These are phyloP conservation scores for Penicillium palitans DNA, from an alignment of 2,329 filamentous ascomycete genomes.

Conservation along the genomic window DNA sequence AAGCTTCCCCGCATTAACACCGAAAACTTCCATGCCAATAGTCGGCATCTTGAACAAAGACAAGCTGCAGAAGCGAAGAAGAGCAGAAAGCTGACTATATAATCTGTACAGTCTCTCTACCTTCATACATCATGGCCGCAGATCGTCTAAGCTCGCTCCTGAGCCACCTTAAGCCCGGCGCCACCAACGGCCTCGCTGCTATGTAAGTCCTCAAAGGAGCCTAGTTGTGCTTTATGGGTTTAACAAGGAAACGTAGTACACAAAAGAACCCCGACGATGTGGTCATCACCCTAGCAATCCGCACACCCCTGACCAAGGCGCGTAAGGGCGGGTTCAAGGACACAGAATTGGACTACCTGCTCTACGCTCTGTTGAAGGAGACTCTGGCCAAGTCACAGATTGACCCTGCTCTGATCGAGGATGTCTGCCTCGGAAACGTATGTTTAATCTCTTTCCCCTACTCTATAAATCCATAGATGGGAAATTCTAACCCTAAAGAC, in stretches of 20 bases:
- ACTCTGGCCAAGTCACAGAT: constrained; percentile 70
- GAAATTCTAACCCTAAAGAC: background rate
- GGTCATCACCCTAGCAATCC: constrained; percentile 88
- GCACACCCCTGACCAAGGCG: constrained; percentile 85
- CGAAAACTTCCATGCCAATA: constrained; percentile 4
- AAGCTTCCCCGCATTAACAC: constrained; percentile 26
- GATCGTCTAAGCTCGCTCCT: constrained; percentile 86
- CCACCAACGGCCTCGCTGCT: constrained; percentile 67
- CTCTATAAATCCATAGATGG: background rate
- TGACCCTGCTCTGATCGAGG: constrained; percentile 78
- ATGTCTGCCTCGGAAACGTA: constrained; percentile 92
- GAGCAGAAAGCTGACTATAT: background rate
- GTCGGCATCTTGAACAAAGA: background rate
- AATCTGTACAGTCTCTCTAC: background rate
- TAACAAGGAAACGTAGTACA: constrained; percentile 58
- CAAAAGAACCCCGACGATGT: constrained; percentile 94
- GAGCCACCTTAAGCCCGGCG: constrained; percentile 73
- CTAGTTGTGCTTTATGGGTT: constrained; percentile 7
- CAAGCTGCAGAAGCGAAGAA: background rate
- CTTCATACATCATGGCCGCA: constrained; percentile 62
- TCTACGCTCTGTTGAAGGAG: constrained; percentile 80
- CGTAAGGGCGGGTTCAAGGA: constrained; percentile 95
- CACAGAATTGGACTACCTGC: constrained; percentile 80
- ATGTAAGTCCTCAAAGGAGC: constrained; percentile 63
- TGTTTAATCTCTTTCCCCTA: constrained; percentile 26